Evolutionary conservation across 2,329 filamentous ascomycete species (phyloP), one percentile per base, ranked within the genome.

Genomic region (Colletotrichum sp.): DNA sequence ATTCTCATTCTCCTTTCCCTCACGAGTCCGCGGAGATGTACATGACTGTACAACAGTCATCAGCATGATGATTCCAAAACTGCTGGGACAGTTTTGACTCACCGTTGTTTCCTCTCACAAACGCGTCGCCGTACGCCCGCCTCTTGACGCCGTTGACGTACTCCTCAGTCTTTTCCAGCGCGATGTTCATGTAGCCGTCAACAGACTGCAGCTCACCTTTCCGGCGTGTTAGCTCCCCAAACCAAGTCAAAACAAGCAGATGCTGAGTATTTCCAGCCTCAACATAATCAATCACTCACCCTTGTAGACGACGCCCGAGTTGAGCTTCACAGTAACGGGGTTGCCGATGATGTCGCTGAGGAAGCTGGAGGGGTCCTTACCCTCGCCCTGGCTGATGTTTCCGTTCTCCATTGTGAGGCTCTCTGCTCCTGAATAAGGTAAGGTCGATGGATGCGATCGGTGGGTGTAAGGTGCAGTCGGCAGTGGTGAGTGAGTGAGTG

Each of bases 121-220:
- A 99, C 7, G 96, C 95, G 88, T 99, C 96, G 9, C 96, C 96
- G 84, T 98, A 98, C 71, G 92, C 94, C 81, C 95, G 91, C 81
- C 94, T 91, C 86, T 96, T 92, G 78, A 93, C 91, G 57, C 96
- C 96, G 82, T 98, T 94, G 80, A 98, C 94, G 80, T 93, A 96
- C 87, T 99, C 97, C 79, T 95, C 93, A 24, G 96, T 98, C 87
- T 98, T 97, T 86, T 99, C 97, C 34, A 99, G 91, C 15, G 97
- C 96, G 84, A 99, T 98, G 87, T 99, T 99, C 97, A 99, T 99
- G 87, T 99, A 99, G 69, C 97, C 97, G 85, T 99, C 97, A 66
- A 99, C 96, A 1, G 96, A 98, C 84, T 99, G 96, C 49, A 99
- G 91, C 84, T 98, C 96, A 80, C 97, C 96, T 98, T 78, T 21